These are phyloP conservation scores for Camelina sativa DNA, from an alignment of 345 rosid genomes.

Conservation along the genomic window DNA sequence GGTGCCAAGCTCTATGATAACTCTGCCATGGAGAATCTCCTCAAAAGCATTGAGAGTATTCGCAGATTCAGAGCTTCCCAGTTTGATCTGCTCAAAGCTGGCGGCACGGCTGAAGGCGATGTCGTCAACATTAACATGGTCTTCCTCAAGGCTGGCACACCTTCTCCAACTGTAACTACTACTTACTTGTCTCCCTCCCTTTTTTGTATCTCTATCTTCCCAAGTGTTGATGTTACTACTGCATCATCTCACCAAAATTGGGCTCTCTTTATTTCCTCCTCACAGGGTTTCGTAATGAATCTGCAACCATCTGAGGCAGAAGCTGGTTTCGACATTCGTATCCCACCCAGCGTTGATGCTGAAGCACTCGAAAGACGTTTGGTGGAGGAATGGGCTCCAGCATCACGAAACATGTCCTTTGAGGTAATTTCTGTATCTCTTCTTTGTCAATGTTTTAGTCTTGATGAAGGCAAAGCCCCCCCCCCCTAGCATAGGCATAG, in stretches of 20 bases:
- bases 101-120: conserved; percentile 82
- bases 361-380: conserved; percentile 77
- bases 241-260: background rate
- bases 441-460: background rate
- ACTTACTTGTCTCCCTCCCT: background rate
- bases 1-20: conserved; percentile 94
- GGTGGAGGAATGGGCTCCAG: conserved; percentile 97
- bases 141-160: conserved; percentile 91
- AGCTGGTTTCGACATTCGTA: conserved; percentile 92
- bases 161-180: conserved; percentile 75
- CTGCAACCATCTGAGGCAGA: conserved; percentile 97
- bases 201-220: background rate
- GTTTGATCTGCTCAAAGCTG: conserved; percentile 87
- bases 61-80: conserved; percentile 91
- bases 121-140: conserved; percentile 82
- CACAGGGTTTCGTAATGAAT: conserved; percentile 95
- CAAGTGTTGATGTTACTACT: too few species aligned
- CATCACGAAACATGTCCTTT: conserved; percentile 84
- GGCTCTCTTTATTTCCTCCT: conserved; percentile 22
- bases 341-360: conserved; percentile 78
- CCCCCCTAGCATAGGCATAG: too few species aligned
- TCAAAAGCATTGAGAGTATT: conserved; percentile 78
- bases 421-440: conserved; percentile 52
- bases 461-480: background rate
- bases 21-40: conserved; percentile 88